Conservation (phyloP, 257 asterid genomes). For the Coffea eugenioides region DNA sequence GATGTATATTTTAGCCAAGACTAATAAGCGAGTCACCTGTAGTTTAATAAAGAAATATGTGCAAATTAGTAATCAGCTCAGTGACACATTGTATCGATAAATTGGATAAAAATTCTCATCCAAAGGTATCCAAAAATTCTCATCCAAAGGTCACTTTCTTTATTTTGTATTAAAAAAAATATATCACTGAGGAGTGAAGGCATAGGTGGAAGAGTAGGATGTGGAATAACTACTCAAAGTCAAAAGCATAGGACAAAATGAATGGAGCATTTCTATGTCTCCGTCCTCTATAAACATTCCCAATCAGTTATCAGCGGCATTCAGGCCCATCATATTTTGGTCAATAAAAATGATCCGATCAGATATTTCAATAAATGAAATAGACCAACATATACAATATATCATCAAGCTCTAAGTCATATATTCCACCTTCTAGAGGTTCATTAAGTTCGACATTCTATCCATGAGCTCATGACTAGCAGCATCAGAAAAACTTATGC, state of each 20-base stretch:
- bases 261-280: background rate
- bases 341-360: background rate
- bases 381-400: background rate
- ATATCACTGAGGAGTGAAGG: too few relatives aligned
- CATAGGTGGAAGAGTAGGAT: too few relatives aligned
- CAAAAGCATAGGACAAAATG: background rate
- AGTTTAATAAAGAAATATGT: background rate
- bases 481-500: conserved; percentile 2
- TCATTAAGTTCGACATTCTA: background rate
- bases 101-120: background rate
- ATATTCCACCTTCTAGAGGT: background rate
- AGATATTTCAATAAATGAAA: background rate
- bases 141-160: too few relatives aligned
- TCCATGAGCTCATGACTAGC: background rate
- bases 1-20: background rate
- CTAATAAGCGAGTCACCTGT: background rate
- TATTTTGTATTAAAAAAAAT: too few relatives aligned
- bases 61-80: background rate
- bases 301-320: background rate
- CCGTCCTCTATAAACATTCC: background rate
- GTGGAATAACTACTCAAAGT: too few relatives aligned
- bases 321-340: background rate
- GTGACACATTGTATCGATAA: background rate
- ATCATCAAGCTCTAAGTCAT: background rate
- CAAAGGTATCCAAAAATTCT: too few relatives aligned